phyloP scores from a whole-genome alignment of 2,329 filamentous ascomycete species.

The Acrocalymma vagum region DNA sequence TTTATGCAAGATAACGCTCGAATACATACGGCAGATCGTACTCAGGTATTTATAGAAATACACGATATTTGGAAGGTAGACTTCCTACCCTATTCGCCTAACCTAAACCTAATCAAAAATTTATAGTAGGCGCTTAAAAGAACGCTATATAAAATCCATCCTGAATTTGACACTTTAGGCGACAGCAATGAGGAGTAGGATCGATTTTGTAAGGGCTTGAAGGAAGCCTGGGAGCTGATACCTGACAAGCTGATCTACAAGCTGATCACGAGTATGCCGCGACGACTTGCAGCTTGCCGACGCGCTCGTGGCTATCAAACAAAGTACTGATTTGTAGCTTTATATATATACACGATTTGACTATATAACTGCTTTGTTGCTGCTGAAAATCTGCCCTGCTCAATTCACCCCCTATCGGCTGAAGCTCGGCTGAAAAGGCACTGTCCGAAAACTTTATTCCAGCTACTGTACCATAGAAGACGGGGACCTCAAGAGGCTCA shows the following conservation, averaged over 20 bases:
- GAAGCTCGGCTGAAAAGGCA: too few species aligned
- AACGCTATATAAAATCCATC: constrained; percentile 12
- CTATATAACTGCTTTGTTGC: too few species aligned
- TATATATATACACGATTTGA: too few species aligned
- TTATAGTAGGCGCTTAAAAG: constrained; percentile 26
- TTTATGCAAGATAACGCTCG: constrained; percentile 32
- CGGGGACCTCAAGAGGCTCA: too few species aligned
- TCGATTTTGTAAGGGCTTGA: not conserved
- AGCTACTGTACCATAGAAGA: too few species aligned
- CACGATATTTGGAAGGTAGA: constrained; percentile 18
- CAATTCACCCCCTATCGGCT: too few species aligned
- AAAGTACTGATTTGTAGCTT: constrained; percentile 8
- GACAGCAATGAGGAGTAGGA: constrained; percentile 7
- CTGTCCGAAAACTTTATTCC: too few species aligned
- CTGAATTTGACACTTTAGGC: constrained; percentile 11
- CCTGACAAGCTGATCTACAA: constrained; percentile 5
- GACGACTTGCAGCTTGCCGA: constrained; percentile 3
- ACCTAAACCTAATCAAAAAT: constrained; percentile 35
- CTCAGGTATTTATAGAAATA: constrained; percentile 17
- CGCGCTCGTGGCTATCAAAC: constrained; percentile 5
- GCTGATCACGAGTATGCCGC: constrained; percentile 11
- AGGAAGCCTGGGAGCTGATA: constrained; percentile 10
- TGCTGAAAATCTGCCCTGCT: too few species aligned
- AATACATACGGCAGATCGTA: constrained; percentile 20
- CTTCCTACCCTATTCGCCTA: constrained; percentile 25